Conservation (phyloP, 441 rosid genomes). For the Gossypium gossypioides region DNA sequence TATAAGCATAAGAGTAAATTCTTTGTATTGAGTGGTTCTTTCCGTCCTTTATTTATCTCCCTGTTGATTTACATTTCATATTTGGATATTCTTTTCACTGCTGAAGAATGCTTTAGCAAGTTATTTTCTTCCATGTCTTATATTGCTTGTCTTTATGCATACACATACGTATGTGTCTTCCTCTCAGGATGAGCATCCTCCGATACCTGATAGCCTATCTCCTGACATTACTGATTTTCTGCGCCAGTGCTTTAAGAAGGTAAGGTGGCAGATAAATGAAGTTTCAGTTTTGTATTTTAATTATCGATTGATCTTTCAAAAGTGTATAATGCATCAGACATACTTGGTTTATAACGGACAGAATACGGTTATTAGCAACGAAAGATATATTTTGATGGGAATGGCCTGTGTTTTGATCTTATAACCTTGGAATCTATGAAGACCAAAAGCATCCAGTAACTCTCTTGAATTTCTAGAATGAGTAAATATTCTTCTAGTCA, state of each 20-base stretch:
- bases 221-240: slow-evolving; percentile 90
- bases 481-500: background rate
- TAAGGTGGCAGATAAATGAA: slow-evolving; percentile 20
- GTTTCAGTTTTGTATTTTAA: slow-evolving; percentile 2
- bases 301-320: background rate
- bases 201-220: slow-evolving; percentile 91
- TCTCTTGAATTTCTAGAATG: background rate
- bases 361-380: background rate
- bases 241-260: slow-evolving; percentile 96
- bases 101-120: slow-evolving; percentile 7
- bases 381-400: background rate
- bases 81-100: background rate
- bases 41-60: background rate
- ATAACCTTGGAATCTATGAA: background rate
- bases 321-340: background rate
- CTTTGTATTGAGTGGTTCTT: slow-evolving; percentile 15
- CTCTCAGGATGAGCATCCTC: slow-evolving; percentile 84
- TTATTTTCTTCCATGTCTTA: background rate
- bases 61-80: background rate
- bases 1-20: background rate
- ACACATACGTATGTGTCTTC: background rate
- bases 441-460: background rate
- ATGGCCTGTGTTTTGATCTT: background rate
- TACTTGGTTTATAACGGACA: slow-evolving; percentile 1
- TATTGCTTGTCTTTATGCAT: background rate